Conservation (phyloP, 1,284 basidiomycete genomes). For the Trichosporon sp. region DNA sequence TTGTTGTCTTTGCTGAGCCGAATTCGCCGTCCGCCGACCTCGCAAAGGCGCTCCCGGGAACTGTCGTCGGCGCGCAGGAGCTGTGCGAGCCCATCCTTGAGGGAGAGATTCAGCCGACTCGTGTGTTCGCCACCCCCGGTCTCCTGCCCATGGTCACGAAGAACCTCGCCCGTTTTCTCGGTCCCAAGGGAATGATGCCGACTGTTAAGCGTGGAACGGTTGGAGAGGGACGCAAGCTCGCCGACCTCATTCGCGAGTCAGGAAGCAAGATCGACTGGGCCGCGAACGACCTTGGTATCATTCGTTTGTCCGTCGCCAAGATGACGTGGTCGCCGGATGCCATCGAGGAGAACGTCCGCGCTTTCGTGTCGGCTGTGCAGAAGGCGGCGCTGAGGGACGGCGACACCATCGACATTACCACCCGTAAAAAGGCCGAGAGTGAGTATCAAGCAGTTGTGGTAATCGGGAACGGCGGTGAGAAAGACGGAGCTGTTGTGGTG, state of each 20-base stretch:
- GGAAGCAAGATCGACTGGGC: slow-evolving; percentile 86
- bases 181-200: slow-evolving; percentile 93
- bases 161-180: slow-evolving; percentile 78
- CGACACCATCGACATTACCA: slow-evolving; percentile 13
- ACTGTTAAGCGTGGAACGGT: slow-evolving; percentile 90
- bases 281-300: slow-evolving; percentile 79
- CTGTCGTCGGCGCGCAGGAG: slow-evolving; percentile 78
- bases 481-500: neutral
- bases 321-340: slow-evolving; percentile 68
- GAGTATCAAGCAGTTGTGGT: neutral
- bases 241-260: slow-evolving; percentile 69
- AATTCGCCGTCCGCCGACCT: slow-evolving; percentile 51
- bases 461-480: neutral
- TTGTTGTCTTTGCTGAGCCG: slow-evolving; percentile 77
- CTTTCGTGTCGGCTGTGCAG: slow-evolving; percentile 67
- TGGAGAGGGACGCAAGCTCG: slow-evolving; percentile 65
- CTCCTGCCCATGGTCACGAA: slow-evolving; percentile 74
- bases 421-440: slow-evolving; percentile 28
- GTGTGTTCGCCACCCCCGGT: slow-evolving; percentile 65
- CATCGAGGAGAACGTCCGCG: slow-evolving; percentile 69
- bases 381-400: slow-evolving; percentile 22
- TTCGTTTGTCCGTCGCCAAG: slow-evolving; percentile 52
- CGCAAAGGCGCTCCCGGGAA: slow-evolving; percentile 71
- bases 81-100: slow-evolving; percentile 59
- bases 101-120: slow-evolving; percentile 40